These are phyloP conservation scores for Pleurozium schreberi DNA, from an alignment of 225 moss, liverwort and hornwort genomes.

Conservation along the genomic window DNA sequence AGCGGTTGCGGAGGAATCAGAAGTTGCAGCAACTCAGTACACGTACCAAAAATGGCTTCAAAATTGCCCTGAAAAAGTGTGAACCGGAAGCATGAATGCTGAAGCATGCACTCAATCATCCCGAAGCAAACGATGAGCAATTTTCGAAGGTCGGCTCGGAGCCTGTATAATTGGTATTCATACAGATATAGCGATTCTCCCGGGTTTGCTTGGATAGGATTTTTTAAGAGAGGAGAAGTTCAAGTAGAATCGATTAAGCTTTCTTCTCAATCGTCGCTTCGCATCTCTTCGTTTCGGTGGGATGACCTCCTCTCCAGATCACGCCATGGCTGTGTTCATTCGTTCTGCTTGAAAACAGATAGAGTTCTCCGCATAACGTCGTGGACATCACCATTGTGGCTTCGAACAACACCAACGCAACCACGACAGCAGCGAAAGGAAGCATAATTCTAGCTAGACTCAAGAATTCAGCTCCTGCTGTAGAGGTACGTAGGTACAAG, in stretches of 20 bases:
- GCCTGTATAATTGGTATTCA: background rate
- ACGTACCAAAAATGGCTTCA: background rate
- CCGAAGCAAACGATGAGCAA: background rate
- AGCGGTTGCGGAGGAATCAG: background rate
- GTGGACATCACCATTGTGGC: slow-evolving; percentile 20
- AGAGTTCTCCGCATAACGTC: background rate
- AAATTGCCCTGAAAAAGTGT: background rate
- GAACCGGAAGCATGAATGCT: background rate
- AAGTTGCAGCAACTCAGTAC: background rate
- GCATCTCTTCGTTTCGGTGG: background rate
- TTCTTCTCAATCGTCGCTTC: background rate
- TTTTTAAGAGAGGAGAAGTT: background rate
- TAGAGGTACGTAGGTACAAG: background rate
- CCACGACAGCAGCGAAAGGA: background rate
- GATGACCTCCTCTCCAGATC: background rate
- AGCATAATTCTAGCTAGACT: background rate
- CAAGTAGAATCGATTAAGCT: background rate
- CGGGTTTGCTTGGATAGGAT: background rate
- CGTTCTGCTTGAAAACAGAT: background rate
- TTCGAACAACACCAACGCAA: slow-evolving; percentile 16
- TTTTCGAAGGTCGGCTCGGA: background rate
- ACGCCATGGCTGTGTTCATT: background rate
- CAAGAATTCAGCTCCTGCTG: background rate
- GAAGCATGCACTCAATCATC: background rate
- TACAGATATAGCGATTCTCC: background rate